Base-by-base conservation (phyloP, 2,329 filamentous ascomycete species). In the Phoma sp. region DNA sequence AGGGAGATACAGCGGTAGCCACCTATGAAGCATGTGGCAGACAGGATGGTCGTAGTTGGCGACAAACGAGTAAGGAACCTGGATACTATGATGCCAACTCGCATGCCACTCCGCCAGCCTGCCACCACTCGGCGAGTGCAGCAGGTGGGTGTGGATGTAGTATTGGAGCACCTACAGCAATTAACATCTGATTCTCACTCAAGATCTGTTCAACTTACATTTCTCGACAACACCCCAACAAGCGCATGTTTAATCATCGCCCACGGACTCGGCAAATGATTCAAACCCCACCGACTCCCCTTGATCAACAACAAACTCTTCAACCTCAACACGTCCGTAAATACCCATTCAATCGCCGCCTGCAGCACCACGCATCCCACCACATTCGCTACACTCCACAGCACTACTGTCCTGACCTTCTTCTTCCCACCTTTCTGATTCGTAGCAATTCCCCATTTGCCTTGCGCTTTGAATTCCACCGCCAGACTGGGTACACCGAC, bases 21-120 rank as follows among this genome's bases (percentile, higher is more conserved):
- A 85, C 40, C 83, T 84, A 56, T 83, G 80, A 1, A 91, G 73
- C 6, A 91, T 74, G 40, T 88, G 83, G 1, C 86, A 82, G 0
- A 85, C 59, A 0, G 89, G 89, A 66, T 92, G 87, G 71, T 92
- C 88, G 53, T 88, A 85, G 56, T 86, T 83, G 7, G 88, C 80
- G 36, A 83, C 78, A 20, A 91, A 80, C 21, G 86, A 83, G 72
- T 84, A 89, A 0, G 87, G 84, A 2, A 83, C 79, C 20, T 72
- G 71, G 51, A 83, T 77, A 40, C 79, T 74, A 75, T 91, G 86
- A 52, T 86, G 84, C 84, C 84, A 87, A 28, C 66, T 63, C 17
- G 74, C 57, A 63, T 87, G 85, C 67, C 75, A 66, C 15, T 61
- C 42, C 12, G 71, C 71, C 5, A 75, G 53, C 25, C 53, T 65